Percentiles rank a stretch among this genome's conserved stretches.
Evolutionary conservation across 495 filamentous ascomycete genomes (phyloP).

Genomic region (Acidomyces sp.): DNA sequence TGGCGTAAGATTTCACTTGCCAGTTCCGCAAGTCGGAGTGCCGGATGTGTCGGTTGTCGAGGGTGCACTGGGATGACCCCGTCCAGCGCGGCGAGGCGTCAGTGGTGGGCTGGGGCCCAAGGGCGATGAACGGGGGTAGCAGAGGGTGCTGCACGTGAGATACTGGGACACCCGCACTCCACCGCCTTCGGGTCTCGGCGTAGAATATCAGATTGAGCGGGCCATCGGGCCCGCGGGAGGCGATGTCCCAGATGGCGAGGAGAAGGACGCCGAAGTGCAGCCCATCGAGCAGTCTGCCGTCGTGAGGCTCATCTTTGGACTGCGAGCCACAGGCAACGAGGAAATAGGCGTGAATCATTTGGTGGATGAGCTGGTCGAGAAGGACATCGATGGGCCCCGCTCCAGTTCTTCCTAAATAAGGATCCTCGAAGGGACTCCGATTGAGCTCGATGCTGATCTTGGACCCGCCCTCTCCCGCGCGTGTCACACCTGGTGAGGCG

Average conservation of each 20-base stretch:
- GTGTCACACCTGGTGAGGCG: conserved; percentile 5
- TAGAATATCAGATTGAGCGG: conserved; percentile 10
- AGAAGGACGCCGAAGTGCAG: conserved; percentile 18
- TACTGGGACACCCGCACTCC: not conserved
- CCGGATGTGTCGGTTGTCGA: conserved; percentile 10
- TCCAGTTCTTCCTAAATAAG: too few species aligned
- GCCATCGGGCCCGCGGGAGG: not conserved
- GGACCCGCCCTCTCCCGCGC: conserved; percentile 5
- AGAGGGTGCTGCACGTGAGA: not conserved
- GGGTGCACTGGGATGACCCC: conserved; percentile 13
- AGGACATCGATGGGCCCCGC: conserved; percentile 7
- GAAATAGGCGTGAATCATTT: conserved; percentile 24
- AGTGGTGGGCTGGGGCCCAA: not conserved
- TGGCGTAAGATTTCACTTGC: conserved; percentile 11
- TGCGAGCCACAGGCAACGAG: conserved; percentile 15
- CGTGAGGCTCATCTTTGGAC: conserved; percentile 6
- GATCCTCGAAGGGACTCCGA: conserved; percentile 6
- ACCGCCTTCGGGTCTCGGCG: not conserved
- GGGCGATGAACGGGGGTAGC: conserved; percentile 2
- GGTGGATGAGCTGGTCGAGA: conserved; percentile 17
- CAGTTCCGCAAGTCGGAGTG: conserved; percentile 11
- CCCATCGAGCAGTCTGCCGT: conserved; percentile 11
- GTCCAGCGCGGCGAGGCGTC: not conserved
- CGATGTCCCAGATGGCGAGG: conserved; percentile 12
- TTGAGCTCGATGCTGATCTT: conserved; percentile 17